Percentiles rank a stretch among this genome's conserved stretches.
Conservation (phyloP, 148 eudicot genomes). For the Rhododendron ovatum region DNA sequence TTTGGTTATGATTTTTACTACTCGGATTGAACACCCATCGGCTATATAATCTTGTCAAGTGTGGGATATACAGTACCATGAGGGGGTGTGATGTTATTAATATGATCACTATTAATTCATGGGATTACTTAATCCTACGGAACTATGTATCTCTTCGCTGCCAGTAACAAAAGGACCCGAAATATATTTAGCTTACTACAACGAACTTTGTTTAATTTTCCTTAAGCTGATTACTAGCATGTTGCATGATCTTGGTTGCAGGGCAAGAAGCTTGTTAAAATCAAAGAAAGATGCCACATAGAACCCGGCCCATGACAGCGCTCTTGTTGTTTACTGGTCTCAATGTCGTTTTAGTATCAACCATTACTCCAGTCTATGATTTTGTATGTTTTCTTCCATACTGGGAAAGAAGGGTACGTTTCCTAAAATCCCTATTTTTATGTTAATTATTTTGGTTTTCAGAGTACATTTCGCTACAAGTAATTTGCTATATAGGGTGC, state of each 20-base stretch:
- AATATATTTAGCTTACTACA: background rate
- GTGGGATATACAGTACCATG: background rate
- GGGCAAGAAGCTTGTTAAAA: background rate
- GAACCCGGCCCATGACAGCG: constrained; percentile 76
- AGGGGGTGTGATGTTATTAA: background rate
- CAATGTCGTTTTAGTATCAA: constrained; percentile 59
- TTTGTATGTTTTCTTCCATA: constrained; percentile 83
- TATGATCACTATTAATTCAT: too few species aligned
- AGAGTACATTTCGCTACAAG: background rate
- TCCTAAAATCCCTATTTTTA: background rate
- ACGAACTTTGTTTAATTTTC: background rate
- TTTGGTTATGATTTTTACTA: too few species aligned
- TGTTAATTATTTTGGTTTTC: background rate
- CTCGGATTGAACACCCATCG: background rate
- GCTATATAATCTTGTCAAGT: background rate
- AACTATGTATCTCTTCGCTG: background rate
- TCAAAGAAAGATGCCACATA: constrained; percentile 61
- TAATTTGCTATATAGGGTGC: background rate
- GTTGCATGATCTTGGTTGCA: background rate
- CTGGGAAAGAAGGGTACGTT: constrained; percentile 93
- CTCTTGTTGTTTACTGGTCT: constrained; percentile 80
- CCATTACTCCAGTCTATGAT: constrained; percentile 84
- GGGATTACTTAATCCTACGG: background rate
- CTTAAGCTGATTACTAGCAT: background rate
- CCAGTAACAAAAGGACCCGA: background rate